These are phyloP conservation scores for Daldinia childiae DNA, from an alignment of 495 filamentous ascomycete genomes.

Conservation along the genomic window DNA sequence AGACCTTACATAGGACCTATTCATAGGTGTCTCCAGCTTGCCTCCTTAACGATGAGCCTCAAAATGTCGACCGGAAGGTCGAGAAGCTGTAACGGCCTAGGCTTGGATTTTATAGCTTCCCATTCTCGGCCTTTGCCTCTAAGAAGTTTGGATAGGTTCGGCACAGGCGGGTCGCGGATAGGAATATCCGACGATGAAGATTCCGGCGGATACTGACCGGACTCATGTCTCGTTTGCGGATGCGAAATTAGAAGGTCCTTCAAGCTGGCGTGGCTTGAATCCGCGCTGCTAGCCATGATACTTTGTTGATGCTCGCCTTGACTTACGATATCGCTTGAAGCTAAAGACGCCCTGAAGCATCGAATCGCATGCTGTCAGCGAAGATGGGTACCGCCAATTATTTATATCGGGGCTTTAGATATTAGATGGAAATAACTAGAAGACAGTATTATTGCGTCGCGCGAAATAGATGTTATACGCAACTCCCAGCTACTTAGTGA, in stretches of 20 bases:
- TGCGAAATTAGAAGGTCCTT: slow-evolving; percentile 33
- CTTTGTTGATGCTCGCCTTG: slow-evolving; percentile 7
- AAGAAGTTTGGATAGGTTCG: slow-evolving; percentile 43
- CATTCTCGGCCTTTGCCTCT: slow-evolving; percentile 56
- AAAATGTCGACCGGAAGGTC: slow-evolving; percentile 89
- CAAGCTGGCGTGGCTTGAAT: slow-evolving; percentile 31
- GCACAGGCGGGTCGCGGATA: slow-evolving; percentile 24
- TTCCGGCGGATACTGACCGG: slow-evolving; percentile 25
- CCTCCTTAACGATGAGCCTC: slow-evolving; percentile 90
- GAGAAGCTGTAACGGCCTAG: slow-evolving; percentile 66
- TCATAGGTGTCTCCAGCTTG: slow-evolving; percentile 49
- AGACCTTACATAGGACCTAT: slow-evolving; percentile 10
- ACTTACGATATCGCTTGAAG: slow-evolving; percentile 18
- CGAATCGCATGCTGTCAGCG: slow-evolving; percentile 37
- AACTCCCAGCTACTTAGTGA: slow-evolving; percentile 11
- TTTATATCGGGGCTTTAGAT: slow-evolving; percentile 5
- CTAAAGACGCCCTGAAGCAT: slow-evolving; percentile 21
- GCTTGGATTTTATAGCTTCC: slow-evolving; percentile 51
- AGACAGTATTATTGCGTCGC: slow-evolving; percentile 16
- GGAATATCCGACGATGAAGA: slow-evolving; percentile 29
- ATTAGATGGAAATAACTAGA: not conserved
- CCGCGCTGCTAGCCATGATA: slow-evolving; percentile 39
- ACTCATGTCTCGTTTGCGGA: slow-evolving; percentile 35
- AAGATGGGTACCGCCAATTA: slow-evolving; percentile 6
- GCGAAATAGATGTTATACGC: slow-evolving; percentile 6